Conservation (phyloP, 371 early-diverging fungal genomes). For the Mucor sp. region DNA sequence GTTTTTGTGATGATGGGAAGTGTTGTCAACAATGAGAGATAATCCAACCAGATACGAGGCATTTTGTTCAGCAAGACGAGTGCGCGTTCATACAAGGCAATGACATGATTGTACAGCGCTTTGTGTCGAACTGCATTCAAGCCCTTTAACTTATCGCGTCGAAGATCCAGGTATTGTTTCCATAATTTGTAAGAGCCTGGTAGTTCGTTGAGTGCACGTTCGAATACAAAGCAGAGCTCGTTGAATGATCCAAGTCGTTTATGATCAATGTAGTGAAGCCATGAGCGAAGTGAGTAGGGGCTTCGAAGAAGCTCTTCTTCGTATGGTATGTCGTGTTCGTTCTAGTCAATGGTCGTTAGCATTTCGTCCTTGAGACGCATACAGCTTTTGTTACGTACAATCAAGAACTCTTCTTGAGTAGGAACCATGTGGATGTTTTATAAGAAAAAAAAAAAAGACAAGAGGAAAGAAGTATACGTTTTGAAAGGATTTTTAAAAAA, state of each 20-base stretch:
- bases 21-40: conserved; percentile 70
- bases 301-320: conserved; percentile 92
- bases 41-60: conserved; percentile 86
- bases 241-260: conserved; percentile 58
- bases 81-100: conserved; percentile 82
- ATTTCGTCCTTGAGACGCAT: not conserved
- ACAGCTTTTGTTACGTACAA: conserved; percentile 10
- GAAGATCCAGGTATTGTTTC: conserved; percentile 86
- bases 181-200: conserved; percentile 97
- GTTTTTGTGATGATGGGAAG: conserved; percentile 75
- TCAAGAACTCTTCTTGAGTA: conserved; percentile 24
- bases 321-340: conserved; percentile 75
- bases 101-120: conserved; percentile 67
- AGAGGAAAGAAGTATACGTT: too few relatives aligned
- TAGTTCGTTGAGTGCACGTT: conserved; percentile 84
- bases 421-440: conserved; percentile 5
- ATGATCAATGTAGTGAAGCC: conserved; percentile 92
- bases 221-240: conserved; percentile 71
- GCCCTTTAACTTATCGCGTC: conserved; percentile 56
- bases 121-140: conserved; percentile 50
- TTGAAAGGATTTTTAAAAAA: too few relatives aligned
- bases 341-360: conserved; percentile 28
- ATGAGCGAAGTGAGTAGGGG: conserved; percentile 79
- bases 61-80: conserved; percentile 91
- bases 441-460: too few relatives aligned